Conservation (phyloP, 345 rosid genomes). For the Brassica rapa region DNA sequence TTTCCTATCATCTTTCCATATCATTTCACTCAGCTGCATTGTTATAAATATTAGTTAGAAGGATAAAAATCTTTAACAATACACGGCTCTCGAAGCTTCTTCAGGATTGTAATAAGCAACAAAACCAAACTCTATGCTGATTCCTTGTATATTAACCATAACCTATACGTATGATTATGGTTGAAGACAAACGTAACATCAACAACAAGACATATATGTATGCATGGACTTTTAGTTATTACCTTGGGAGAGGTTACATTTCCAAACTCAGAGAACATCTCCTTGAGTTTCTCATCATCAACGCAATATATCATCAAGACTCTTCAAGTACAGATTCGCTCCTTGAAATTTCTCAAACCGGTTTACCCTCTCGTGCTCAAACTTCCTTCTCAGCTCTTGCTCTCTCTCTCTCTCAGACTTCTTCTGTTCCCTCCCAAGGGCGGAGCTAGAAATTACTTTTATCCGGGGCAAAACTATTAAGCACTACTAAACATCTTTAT, state of each 20-base stretch:
- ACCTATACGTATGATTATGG: slow-evolving; percentile 41
- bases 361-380: slow-evolving; percentile 56
- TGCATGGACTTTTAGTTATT: neutral
- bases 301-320: slow-evolving; percentile 54
- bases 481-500: too few relatives aligned
- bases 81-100: slow-evolving; percentile 74
- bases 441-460: too few relatives aligned
- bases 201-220: neutral
- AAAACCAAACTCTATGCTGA: slow-evolving; percentile 71
- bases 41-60: neutral
- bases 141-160: slow-evolving; percentile 54
- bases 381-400: slow-evolving; percentile 57
- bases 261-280: slow-evolving; percentile 67
- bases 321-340: slow-evolving; percentile 66
- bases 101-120: slow-evolving; percentile 65
- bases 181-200: neutral
- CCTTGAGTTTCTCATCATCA: slow-evolving; percentile 60
- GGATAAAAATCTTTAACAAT: neutral
- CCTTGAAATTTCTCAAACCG: slow-evolving; percentile 58
- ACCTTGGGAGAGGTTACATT: slow-evolving; percentile 48
- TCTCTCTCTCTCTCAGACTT: slow-evolving; percentile 58
- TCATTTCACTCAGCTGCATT: slow-evolving; percentile 62
- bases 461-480: too few relatives aligned
- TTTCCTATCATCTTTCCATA: slow-evolving; percentile 64
- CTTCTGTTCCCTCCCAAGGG: slow-evolving; percentile 62